These are phyloP conservation scores for Penicillium frequentans DNA, from an alignment of 2,329 filamentous ascomycete genomes.

Conservation along the genomic window DNA sequence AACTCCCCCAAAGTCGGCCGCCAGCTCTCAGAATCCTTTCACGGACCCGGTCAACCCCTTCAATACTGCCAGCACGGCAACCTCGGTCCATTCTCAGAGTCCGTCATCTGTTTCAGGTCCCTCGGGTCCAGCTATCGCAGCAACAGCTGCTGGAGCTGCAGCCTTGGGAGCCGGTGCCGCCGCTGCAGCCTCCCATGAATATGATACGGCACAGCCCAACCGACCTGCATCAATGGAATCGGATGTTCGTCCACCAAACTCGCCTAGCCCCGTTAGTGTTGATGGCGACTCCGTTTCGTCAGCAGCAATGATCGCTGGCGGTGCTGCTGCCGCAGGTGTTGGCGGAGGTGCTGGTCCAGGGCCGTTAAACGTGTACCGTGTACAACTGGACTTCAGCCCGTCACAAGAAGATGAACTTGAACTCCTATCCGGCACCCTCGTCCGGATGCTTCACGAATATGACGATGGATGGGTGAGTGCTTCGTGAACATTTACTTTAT, in stretches of 20 bases:
- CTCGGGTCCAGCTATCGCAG: slow-evolving; percentile 33
- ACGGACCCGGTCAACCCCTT: slow-evolving; percentile 69
- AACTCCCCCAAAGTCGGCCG: slow-evolving; percentile 42
- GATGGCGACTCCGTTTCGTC: slow-evolving; percentile 22
- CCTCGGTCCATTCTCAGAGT: slow-evolving; percentile 16
- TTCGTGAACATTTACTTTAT: not conserved
- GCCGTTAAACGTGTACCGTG: slow-evolving; percentile 74
- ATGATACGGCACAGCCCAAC: slow-evolving; percentile 18
- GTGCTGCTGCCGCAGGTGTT: slow-evolving; percentile 8
- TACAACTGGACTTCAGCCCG: slow-evolving; percentile 91
- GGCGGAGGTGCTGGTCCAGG: slow-evolving; percentile 42
- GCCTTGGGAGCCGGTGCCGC: slow-evolving; percentile 44
- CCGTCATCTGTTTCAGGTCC: slow-evolving; percentile 25
- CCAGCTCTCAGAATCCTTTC: slow-evolving; percentile 46
- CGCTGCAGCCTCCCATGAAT: slow-evolving; percentile 31
- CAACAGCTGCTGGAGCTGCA: slow-evolving; percentile 39
- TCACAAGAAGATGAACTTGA: slow-evolving; percentile 90
- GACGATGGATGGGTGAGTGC: slow-evolving; percentile 93
- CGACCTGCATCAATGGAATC: slow-evolving; percentile 23
- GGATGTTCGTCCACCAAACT: slow-evolving; percentile 21
- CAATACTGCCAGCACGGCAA: slow-evolving; percentile 43
- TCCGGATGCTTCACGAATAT: slow-evolving; percentile 90
- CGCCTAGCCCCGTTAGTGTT: slow-evolving; percentile 26
- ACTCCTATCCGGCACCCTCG: slow-evolving; percentile 76
- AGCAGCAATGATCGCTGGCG: slow-evolving; percentile 11